Evolutionary conservation across 768 basidiomycete species (phyloP).

Genomic region (Polyporus arcularius): DNA sequence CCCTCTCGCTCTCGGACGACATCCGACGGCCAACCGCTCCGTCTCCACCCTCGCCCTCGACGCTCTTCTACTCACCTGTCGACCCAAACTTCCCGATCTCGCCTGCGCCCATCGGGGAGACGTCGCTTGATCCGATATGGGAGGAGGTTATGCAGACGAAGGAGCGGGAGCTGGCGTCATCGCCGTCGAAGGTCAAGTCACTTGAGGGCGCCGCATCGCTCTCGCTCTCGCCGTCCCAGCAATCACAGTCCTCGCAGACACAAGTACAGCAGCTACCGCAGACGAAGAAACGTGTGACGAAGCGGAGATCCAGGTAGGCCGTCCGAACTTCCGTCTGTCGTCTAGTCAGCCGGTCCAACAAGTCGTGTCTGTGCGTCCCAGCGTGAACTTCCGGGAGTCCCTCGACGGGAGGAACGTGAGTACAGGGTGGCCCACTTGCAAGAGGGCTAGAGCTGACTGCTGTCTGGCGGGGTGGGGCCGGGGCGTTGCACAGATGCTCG

Average conservation of each 20-base stretch:
- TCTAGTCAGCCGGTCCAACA: neutral
- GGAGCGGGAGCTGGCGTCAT: constrained; percentile 64
- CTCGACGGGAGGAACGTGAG: constrained; percentile 59
- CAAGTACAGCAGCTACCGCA: constrained; percentile 16
- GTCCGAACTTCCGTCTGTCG: neutral
- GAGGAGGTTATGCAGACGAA: constrained; percentile 64
- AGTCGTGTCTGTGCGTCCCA: constrained; percentile 25
- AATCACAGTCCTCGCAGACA: constrained; percentile 1
- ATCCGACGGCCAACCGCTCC: constrained; percentile 4
- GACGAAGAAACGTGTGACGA: constrained; percentile 45
- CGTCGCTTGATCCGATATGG: constrained; percentile 63
- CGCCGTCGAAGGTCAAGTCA: constrained; percentile 71
- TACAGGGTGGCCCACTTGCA: neutral
- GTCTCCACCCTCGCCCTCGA: constrained; percentile 5
- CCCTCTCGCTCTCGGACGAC: constrained; percentile 2
- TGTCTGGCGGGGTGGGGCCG: neutral
- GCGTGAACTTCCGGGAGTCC: constrained; percentile 72
- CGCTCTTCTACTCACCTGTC: constrained; percentile 16
- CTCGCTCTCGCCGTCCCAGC: constrained; percentile 2
- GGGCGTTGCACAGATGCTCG: constrained; percentile 46
- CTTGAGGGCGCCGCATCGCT: constrained; percentile 44
- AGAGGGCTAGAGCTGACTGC: neutral
- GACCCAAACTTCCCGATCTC: constrained; percentile 14
- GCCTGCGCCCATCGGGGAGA: constrained; percentile 26
- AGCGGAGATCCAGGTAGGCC: constrained; percentile 64